Conservation (phyloP, 2,329 filamentous ascomycete species). For the Neurospora sp. region DNA sequence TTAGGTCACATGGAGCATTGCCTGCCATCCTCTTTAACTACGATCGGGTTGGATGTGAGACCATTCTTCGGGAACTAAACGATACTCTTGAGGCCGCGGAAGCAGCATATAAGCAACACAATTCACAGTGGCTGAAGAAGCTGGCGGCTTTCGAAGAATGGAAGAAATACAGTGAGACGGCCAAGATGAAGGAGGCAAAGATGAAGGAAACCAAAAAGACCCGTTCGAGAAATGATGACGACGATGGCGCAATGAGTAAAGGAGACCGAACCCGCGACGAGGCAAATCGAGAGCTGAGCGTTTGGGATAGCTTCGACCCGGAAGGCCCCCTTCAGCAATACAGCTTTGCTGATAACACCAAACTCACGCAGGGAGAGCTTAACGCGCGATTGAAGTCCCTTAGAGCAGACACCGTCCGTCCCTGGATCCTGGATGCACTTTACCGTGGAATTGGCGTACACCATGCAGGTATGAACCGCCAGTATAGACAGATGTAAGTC, state of each 20-base stretch:
- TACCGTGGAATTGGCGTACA: constrained; percentile 64
- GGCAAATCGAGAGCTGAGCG: constrained; percentile 40
- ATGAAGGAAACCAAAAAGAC: constrained; percentile 15
- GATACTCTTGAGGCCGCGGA: constrained; percentile 45
- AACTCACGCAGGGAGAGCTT: constrained; percentile 47
- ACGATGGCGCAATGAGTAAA: constrained; percentile 36
- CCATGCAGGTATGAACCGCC: constrained; percentile 70
- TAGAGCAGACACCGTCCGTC: constrained; percentile 36
- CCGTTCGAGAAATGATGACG: constrained; percentile 27
- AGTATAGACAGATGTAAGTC: constrained; percentile 56
- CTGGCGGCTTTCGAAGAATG: constrained; percentile 48
- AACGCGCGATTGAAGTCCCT: constrained; percentile 42
- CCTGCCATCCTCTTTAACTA: constrained; percentile 73
- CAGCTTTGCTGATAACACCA: constrained; percentile 55
- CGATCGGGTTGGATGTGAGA: constrained; percentile 55
- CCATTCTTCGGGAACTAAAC: constrained; percentile 41
- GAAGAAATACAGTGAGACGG: constrained; percentile 33
- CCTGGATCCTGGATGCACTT: constrained; percentile 49
- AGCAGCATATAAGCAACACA: constrained; percentile 43
- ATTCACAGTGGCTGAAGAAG: constrained; percentile 49
- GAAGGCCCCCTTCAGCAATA: constrained; percentile 52
- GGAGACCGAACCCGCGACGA: constrained; percentile 47
- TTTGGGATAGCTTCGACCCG: constrained; percentile 58
- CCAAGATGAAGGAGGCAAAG: constrained; percentile 23
- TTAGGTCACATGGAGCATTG: constrained; percentile 52